These are phyloP conservation scores for Pyrenophora graminea DNA, from an alignment of 2,329 filamentous ascomycete genomes.

Conservation along the genomic window DNA sequence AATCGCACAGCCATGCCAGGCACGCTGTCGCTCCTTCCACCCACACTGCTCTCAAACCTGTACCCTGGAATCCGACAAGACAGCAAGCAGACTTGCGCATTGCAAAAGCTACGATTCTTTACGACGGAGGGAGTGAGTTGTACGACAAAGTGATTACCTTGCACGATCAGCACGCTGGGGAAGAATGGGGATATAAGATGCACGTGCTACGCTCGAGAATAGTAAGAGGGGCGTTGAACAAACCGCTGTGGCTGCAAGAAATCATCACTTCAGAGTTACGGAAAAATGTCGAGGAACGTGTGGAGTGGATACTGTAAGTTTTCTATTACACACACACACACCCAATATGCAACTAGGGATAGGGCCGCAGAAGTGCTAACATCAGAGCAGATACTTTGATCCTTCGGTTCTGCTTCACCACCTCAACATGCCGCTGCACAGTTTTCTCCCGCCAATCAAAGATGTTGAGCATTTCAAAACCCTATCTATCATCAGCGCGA, in stretches of 20 bases:
- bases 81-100: background rate
- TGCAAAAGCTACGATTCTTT: background rate
- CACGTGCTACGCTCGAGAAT: conserved; percentile 40
- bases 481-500: conserved; percentile 34
- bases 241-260: conserved; percentile 34
- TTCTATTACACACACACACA: too few relatives aligned
- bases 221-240: conserved; percentile 44
- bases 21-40: too few relatives aligned
- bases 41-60: background rate
- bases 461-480: conserved; percentile 16
- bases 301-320: conserved; percentile 31
- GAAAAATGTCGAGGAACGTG: conserved; percentile 9
- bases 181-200: conserved; percentile 38
- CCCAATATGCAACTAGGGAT: too few relatives aligned
- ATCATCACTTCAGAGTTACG: conserved; percentile 33
- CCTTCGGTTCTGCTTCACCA: conserved; percentile 37
- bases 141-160: background rate
- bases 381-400: conserved; percentile 9
- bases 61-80: background rate
- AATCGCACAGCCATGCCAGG: too few relatives aligned
- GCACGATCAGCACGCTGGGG: background rate
- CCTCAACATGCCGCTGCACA: conserved; percentile 31
- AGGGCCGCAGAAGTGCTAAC: too few relatives aligned
- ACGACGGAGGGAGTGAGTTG: background rate
- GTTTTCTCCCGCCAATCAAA: conserved; percentile 36